Evolutionary conservation across 129 eudicot species (phyloP), one percentile per base, ranked within the genome.

Genomic region (Tagetes patula): DNA sequence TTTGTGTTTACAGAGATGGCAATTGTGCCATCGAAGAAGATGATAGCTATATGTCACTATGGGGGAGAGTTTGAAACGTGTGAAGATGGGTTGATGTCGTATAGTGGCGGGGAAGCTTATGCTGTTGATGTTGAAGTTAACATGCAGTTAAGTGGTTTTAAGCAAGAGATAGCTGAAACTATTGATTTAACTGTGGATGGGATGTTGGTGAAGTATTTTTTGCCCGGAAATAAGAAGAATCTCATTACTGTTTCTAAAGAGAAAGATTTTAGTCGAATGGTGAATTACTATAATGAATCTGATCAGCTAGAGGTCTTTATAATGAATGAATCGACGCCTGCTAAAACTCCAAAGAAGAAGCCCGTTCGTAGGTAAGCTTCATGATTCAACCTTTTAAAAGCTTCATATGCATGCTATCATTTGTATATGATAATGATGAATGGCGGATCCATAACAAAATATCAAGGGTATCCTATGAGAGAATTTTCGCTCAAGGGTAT

Each of bases 21-120:
- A 12, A 78, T 72, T 43, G 73, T 65, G 82, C 42, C 61, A 72
- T 72, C 42, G 33, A 76, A 81, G 79, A 77, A 72, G 77, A 70
- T 72, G 77, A 81, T 82, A 66, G 85, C 85, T 41, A 82, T 82
- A 1, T 82, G 85, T 14, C 79, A 82, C 39, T 76, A 68, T 10
- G 79, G 82, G 6, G 85, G 82, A 5, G 82, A 82, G 67, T 82
- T 82, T 43, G 82, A 77, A 45, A 82, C 82, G 27, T 74, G 67
- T 72, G 74, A 71, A 41, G 82, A 82, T 60, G 85, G 82, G 13
- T 65, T 62, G 5, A 65, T 82, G 79, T 72, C 42, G 31, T 82
- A 82, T 54, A 66, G 50, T 46, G 85, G 82, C 59, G 82, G 85
- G 36, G 82, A 76, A 9, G 85, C 85, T 1, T 52, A 82, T 72